phyloP scores from a whole-genome alignment of 2,329 filamentous ascomycete species.

The Fusarium verrucosum region DNA sequence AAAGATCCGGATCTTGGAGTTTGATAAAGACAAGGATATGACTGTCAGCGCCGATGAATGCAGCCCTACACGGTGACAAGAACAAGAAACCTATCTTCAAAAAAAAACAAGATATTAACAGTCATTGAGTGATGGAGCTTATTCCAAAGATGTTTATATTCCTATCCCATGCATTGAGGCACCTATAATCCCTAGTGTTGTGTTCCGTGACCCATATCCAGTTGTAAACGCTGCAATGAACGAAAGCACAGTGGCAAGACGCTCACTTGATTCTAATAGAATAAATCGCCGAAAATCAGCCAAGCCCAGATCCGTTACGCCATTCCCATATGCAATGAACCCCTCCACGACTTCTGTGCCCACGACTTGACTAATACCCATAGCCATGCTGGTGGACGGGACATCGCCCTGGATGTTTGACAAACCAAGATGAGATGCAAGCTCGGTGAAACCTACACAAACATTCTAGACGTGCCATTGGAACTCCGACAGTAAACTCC shows the following conservation, averaged over 20 bases:
- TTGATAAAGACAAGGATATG: not conserved
- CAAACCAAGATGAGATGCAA: conserved; percentile 72
- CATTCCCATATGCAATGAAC: conserved; percentile 37
- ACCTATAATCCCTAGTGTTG: not conserved
- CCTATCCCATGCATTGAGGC: not conserved
- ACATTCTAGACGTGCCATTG: conserved; percentile 73
- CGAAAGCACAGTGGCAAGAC: conserved; percentile 26
- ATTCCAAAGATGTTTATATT: not conserved
- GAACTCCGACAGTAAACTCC: conserved; percentile 68
- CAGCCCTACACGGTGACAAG: not conserved
- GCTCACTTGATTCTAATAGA: conserved; percentile 32
- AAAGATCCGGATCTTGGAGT: not conserved
- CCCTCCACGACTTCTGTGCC: not conserved
- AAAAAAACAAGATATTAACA: conserved; percentile 1
- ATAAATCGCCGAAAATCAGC: conserved; percentile 26
- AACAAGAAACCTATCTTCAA: not conserved
- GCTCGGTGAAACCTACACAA: conserved; percentile 70
- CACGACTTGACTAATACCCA: conserved; percentile 54
- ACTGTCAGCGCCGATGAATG: not conserved
- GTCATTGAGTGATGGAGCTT: not conserved
- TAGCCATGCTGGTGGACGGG: conserved; percentile 72
- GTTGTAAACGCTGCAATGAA: conserved; percentile 12
- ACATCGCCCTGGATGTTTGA: conserved; percentile 68
- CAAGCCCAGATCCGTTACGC: conserved; percentile 25
- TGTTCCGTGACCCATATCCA: conserved; percentile 15